Evolutionary conservation across 805 yeast genomes (phyloP), one percentile per base, ranked within the genome.

Genomic region (Yamadazyma insecticola): DNA sequence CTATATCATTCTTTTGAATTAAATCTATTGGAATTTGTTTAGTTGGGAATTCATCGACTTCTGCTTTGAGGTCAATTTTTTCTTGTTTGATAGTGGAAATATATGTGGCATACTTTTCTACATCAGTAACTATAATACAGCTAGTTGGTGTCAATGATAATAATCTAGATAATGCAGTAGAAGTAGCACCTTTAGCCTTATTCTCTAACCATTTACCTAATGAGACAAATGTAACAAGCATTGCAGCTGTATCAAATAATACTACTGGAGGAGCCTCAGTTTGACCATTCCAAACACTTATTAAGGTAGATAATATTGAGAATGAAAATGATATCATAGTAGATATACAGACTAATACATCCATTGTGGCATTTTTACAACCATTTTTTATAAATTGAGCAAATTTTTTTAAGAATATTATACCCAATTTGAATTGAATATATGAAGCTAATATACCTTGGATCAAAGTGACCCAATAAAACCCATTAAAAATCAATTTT

Each of bases 171-270:
- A 92, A 67, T 0, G 97, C 95, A 3, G 85, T 74, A 0, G 97
- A 85, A 0, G 97, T 92, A 37, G 84, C 86, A 4, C 97, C 95
- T 50, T 92, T 87, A 2, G 98, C 97, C 41, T 73, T 77, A 55
- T 84, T 85, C 51, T 92, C 99, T 14, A 89, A 63, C 73, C 85
- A 83, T 58, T 92, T 90, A 2, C 99, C 99, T 26, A 88, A 61
- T 6, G 92, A 73, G 16, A 92, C 88, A 54, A 88, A 92, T 4
- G 79, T 61, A 30, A 90, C 70, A 24, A 92, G 67, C 94, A 94
- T 86, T 11, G 81, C 77, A 1, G 87, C 71, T 0, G 97, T 88
- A 37, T 87, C 97, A 63, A 92, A 89, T 21, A 88, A 64, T 1
- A 81, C 75, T 31, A 71, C 76, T 5, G 96, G 94, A 5, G 79